A percentile compares a stretch with the other conserved stretches of the same genome.
Conservation (phyloP, 495 filamentous ascomycete species). For the Penicillium coprophilum region DNA sequence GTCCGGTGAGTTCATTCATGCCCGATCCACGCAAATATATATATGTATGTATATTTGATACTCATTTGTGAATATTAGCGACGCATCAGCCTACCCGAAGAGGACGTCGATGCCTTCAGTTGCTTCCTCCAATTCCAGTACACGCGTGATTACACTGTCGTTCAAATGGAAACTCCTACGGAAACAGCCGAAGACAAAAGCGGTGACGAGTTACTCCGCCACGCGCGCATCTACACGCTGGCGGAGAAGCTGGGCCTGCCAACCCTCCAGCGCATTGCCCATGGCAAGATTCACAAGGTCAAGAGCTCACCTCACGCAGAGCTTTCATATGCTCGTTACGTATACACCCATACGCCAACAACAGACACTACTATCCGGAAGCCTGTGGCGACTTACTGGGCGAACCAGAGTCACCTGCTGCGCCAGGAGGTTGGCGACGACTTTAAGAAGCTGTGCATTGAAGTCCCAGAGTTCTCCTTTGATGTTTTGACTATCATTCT, state of each 20-base stretch:
- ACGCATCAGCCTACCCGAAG: slow-evolving; percentile 64
- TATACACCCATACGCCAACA: slow-evolving; percentile 71
- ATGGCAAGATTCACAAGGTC: slow-evolving; percentile 85
- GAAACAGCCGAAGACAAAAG: slow-evolving; percentile 63
- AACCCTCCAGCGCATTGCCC: slow-evolving; percentile 72
- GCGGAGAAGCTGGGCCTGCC: slow-evolving; percentile 76
- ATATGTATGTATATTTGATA: background rate
- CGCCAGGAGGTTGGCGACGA: slow-evolving; percentile 80
- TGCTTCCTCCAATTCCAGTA: slow-evolving; percentile 93
- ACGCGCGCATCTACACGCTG: slow-evolving; percentile 85
- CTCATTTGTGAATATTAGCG: slow-evolving; percentile 40
- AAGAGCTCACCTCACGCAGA: slow-evolving; percentile 83
- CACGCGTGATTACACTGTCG: slow-evolving; percentile 84
- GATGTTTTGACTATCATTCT: slow-evolving; percentile 77
- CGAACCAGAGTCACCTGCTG: slow-evolving; percentile 72
- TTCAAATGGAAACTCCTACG: slow-evolving; percentile 51
- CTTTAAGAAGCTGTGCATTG: slow-evolving; percentile 78
- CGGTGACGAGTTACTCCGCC: slow-evolving; percentile 75
- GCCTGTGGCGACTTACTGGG: slow-evolving; percentile 91
- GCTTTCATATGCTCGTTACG: slow-evolving; percentile 84
- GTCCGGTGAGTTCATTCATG: slow-evolving; percentile 25
- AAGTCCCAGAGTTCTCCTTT: slow-evolving; percentile 87
- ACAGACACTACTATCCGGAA: slow-evolving; percentile 73
- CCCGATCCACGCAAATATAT: background rate
- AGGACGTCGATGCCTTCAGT: slow-evolving; percentile 77